These are phyloP conservation scores for Ceratobasidium sp. DNA, from an alignment of 1,284 basidiomycete species.

Conservation along the genomic window DNA sequence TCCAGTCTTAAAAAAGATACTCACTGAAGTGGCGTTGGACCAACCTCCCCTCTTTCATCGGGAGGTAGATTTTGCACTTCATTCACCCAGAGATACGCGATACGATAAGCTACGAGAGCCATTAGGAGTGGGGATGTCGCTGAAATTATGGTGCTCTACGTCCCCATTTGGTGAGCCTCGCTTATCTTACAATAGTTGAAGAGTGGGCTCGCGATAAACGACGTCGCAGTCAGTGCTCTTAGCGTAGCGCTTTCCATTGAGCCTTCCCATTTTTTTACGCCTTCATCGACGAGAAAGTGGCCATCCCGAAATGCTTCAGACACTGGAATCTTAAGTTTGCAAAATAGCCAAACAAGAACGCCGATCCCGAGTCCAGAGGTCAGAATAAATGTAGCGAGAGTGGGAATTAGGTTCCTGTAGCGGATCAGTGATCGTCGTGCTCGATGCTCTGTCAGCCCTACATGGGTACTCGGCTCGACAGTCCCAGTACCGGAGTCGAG, in stretches of 20 bases:
- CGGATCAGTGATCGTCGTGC: too few relatives aligned
- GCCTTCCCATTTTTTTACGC: not conserved
- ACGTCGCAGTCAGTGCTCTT: not conserved
- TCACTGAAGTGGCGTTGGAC: constrained; percentile 11
- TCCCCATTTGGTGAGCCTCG: not conserved
- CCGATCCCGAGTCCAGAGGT: not conserved
- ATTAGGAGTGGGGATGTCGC: constrained; percentile 1
- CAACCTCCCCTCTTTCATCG: not conserved
- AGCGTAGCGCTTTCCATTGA: too few relatives aligned
- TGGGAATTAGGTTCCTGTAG: not conserved
- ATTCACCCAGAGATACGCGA: constrained; percentile 12
- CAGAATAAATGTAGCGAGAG: not conserved
- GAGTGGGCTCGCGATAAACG: not conserved
- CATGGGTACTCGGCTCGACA: too few relatives aligned
- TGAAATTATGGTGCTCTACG: not conserved
- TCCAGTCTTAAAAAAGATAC: not conserved
- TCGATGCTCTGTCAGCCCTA: too few relatives aligned
- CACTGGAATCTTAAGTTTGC: not conserved
- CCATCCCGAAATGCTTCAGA: not conserved
- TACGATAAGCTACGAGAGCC: not conserved
- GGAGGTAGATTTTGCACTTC: too few relatives aligned
- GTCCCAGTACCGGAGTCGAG: too few relatives aligned
- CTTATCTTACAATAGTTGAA: too few relatives aligned
- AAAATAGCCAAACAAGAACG: not conserved
- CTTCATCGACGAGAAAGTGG: not conserved